A percentile compares a stretch with the other conserved stretches of the same genome.
Evolutionary conservation across 1,139 yeast species (phyloP).

Genomic region (Tardiomyces digboiensis): DNA sequence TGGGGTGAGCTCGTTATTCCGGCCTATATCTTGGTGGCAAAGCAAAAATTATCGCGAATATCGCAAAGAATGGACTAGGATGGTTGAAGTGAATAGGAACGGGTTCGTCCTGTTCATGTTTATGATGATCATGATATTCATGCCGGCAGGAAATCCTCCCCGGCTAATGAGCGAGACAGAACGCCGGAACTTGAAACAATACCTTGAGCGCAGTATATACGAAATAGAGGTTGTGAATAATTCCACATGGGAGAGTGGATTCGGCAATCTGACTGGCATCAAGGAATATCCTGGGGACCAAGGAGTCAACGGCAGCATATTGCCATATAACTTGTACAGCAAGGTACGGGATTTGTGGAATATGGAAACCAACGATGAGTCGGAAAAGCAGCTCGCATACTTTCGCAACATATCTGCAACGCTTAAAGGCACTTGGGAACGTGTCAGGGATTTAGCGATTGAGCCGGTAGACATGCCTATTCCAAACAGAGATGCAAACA

Average conservation of each 20-base stretch:
- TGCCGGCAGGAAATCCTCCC: conserved; percentile 21
- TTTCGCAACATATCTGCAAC: background rate
- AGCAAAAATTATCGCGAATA: no score
- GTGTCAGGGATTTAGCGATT: background rate
- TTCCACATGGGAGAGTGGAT: conserved; percentile 42
- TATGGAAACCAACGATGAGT: background rate
- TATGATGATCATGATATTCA: conserved; percentile 17
- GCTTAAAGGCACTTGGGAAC: background rate
- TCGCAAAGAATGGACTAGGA: background rate
- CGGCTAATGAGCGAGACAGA: conserved; percentile 21
- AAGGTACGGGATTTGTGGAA: background rate
- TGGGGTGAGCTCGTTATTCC: no score
- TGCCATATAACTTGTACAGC: background rate
- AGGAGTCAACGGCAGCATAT: background rate
- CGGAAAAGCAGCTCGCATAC: background rate
- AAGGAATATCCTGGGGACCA: background rate
- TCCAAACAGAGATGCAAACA: background rate
- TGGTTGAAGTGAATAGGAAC: conserved; percentile 8
- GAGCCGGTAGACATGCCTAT: background rate
- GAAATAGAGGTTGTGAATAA: conserved; percentile 30
- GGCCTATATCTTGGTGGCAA: no score
- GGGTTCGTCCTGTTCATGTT: conserved; percentile 17
- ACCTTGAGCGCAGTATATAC: conserved; percentile 27
- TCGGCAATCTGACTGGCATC: conserved; percentile 69
- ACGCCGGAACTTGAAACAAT: conserved; percentile 18